Percentiles rank a stretch among this genome's conserved stretches.
Conservation (phyloP, 306 rosid species). For the Aeschynomene evenia region DNA sequence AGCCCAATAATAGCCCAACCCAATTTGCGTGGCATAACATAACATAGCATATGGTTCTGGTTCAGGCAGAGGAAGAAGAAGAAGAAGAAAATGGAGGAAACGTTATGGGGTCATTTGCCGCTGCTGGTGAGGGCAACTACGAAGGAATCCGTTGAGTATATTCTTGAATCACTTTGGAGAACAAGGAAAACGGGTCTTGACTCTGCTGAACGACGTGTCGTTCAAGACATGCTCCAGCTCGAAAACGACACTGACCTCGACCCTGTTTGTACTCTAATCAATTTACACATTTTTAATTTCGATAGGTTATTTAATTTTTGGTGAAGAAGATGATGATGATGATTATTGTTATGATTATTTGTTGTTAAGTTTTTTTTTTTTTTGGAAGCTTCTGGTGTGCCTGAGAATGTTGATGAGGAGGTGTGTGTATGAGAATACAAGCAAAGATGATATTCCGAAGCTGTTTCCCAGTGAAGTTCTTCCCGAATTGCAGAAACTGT, state of each 20-base stretch:
- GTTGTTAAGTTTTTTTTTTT: too few species aligned
- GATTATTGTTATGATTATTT: not conserved
- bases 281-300: too few species aligned
- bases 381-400: conserved; percentile 76
- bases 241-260: conserved; percentile 63
- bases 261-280: conserved; percentile 56
- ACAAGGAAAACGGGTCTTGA: conserved; percentile 59
- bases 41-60: too few species aligned
- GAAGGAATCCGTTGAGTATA: conserved; percentile 68
- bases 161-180: conserved; percentile 68
- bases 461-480: conserved; percentile 65
- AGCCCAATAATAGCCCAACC: not conserved
- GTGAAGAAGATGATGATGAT: too few species aligned
- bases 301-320: not conserved
- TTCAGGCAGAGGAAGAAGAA: too few species aligned
- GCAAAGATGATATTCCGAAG: conserved; percentile 63
- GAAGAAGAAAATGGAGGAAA: conserved; percentile 41
- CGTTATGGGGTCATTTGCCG: conserved; percentile 59
- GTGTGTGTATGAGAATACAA: conserved; percentile 56
- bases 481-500: conserved; percentile 59
- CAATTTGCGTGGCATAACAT: too few species aligned
- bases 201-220: conserved; percentile 49
- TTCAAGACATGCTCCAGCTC: conserved; percentile 70
- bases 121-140: conserved; percentile 55
- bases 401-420: conserved; percentile 65